Evolutionary conservation across 163 green algal genomes (phyloP).

Genomic region (Scenedesmus sp.): DNA sequence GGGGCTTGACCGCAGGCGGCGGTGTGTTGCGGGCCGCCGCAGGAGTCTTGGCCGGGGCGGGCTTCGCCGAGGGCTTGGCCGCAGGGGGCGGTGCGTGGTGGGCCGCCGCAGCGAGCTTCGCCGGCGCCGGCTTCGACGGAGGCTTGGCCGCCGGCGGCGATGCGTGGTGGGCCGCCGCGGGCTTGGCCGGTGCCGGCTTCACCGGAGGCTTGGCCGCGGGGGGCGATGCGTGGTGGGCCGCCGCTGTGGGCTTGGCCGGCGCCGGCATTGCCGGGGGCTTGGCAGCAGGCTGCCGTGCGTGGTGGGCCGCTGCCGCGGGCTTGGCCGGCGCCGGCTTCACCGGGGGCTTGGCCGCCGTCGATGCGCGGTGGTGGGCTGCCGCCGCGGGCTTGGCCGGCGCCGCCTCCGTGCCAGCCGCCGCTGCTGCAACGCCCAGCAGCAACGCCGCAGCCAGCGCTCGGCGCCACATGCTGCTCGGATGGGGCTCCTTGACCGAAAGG

Average conservation of each 20-base stretch:
- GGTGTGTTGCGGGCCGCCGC: too few relatives aligned
- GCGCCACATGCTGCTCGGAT: background rate
- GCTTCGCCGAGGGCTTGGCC: background rate
- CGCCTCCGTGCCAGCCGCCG: background rate
- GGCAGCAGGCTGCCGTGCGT: background rate
- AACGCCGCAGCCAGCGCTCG: background rate
- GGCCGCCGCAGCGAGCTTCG: too few relatives aligned
- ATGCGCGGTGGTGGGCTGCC: too few relatives aligned
- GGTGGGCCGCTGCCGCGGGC: background rate
- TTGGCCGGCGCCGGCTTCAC: background rate
- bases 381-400: background rate
- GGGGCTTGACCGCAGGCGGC: too few relatives aligned
- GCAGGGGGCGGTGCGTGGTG: too few relatives aligned
- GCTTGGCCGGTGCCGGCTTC: background rate
- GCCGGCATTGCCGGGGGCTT: background rate
- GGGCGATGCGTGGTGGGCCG: background rate
- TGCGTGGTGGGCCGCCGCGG: background rate
- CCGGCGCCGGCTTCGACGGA: background rate
- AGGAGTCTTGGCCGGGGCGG: background rate
- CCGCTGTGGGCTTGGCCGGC: conserved; percentile 4
- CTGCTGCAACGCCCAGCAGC: background rate
- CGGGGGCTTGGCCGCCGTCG: too few relatives aligned
- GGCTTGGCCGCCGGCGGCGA: background rate
- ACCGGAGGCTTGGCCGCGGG: background rate
- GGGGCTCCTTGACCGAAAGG: background rate